Evolutionary conservation across 139 green algal species (phyloP), one percentile per base, ranked within the genome.

Genomic region (Micractinium sp.): DNA sequence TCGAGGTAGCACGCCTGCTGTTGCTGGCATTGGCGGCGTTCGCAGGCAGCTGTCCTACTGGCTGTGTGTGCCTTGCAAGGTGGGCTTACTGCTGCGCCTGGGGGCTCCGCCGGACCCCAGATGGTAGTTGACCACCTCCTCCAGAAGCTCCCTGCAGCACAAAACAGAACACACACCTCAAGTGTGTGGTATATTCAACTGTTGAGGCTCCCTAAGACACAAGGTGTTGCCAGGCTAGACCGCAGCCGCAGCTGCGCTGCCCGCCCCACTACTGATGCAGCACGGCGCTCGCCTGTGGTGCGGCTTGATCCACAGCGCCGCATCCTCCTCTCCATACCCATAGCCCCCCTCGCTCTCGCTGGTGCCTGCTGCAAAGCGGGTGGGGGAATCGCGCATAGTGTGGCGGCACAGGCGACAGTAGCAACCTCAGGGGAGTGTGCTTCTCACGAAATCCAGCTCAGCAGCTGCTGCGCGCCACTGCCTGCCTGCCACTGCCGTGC

Each of bases 121-220:
- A 47, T 82, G 85, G 29, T 31, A 22, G 53, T 88, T 83, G 41
- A 88, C 67, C 36, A 82, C 47, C 2, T 36, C n/a, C 33, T 82
- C 85, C 47, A 82, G 3, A 5, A 73, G 71, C 85, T 83, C 85
- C 47, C 71, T 83, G 73, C 47, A 82, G 85, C 31, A 31, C 18
- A 60, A 76, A 81, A 19, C n/a, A 53, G 74, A 27, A 15, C 2
- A 19, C 31, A 29, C 14, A 27, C 2, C 14, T 61, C 20, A 84
- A 7, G 80, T 69, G 80, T 14, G 60, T 16, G 60, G 60, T 16
- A 67, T 16, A 67, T 67, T 67, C 15, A 67, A 71, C 22, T 5
- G 63, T 71, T 25, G 63, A 29, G 63, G 63, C 63, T 23, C 14
- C 15, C 60, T 16, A 23, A 14, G 16, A 67, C 60, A 14, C 60